Evolutionary conservation across 176 grass and related monocot genomes (phyloP).

Genomic region (Puya raimondii): DNA sequence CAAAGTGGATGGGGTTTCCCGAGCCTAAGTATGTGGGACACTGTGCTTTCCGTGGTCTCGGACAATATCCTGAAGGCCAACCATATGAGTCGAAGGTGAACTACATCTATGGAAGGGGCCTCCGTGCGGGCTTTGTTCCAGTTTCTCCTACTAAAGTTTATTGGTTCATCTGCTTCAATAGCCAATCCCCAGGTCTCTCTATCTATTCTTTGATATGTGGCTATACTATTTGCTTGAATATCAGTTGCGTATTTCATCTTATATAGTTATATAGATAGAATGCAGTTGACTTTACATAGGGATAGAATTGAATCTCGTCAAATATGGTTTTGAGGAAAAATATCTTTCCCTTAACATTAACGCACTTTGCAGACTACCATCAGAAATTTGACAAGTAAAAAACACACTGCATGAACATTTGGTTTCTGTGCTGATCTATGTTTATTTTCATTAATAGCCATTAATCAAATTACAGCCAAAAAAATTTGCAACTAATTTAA

Average conservation of each 20-base stretch:
- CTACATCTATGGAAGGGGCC: conserved; percentile 73
- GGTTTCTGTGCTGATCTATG: too few species aligned
- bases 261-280: background rate
- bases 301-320: background rate
- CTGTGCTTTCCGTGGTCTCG: conserved; percentile 75
- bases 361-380: too few species aligned
- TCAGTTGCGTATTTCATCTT: background rate
- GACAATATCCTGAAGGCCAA: conserved; percentile 57
- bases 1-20: conserved; percentile 88
- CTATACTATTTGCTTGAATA: background rate
- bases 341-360: background rate
- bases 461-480: too few species aligned
- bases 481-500: too few species aligned
- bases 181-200: conserved; percentile 38
- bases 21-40: conserved; percentile 78
- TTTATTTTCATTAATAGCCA: too few species aligned
- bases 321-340: background rate
- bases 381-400: too few species aligned
- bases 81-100: conserved; percentile 69
- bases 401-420: too few species aligned
- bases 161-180: conserved; percentile 97
- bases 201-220: background rate
- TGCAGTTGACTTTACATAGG: background rate
- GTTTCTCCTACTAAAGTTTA: conserved; percentile 76
- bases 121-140: conserved; percentile 85